Evolutionary conservation across 768 basidiomycete species (phyloP), one percentile per base, ranked within the genome.

Genomic region (Mycena polygramma): DNA sequence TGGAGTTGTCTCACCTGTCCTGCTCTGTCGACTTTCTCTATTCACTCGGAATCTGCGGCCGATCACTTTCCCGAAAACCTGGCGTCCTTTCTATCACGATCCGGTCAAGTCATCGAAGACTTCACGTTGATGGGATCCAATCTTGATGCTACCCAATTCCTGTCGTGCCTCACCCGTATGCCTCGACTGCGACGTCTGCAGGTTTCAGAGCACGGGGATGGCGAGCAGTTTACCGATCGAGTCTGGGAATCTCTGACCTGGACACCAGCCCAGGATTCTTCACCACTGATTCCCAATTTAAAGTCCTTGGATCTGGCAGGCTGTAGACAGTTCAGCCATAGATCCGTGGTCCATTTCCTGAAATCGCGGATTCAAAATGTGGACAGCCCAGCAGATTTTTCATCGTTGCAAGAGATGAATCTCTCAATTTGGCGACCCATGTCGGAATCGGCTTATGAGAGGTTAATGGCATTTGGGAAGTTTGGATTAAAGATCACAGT

Each of bases 241-340:
- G 43, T 60, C 35, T 67, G 66, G 49, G 58, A 60, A 35, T 51
- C 58, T 4, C 57, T 67, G 22, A 58, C 51, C 22, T 48, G 30
- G n/a, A 13, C 22, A 2, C 13, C 9, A 24, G 57, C 14, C 22
- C n/a, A 46, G 19, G 36, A 22, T 20, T 36, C 55, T n/a, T 15
- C 22, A 22, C 10, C 41, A 5, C 66, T 67, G 13, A 24, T 60
- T 46, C 66, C 66, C 15, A 22, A 67, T 2, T 41, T 67, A 8
- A 52, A 67, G 39, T 60, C 58, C 9, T 22, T 60, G 8, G 10
- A 14, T 41, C 6, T 37, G 1, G 3, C n/a, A 1, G 39, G 37
- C 24, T 30, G 3, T 11, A 9, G 5, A 39, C 17, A 43, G 11
- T 57, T 2, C 54, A 48, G 43, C 17, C 43, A 65, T 35, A 57